phyloP scores from a whole-genome alignment of 2,329 filamentous ascomycete species.

The Mycosphaerella sp. region DNA sequence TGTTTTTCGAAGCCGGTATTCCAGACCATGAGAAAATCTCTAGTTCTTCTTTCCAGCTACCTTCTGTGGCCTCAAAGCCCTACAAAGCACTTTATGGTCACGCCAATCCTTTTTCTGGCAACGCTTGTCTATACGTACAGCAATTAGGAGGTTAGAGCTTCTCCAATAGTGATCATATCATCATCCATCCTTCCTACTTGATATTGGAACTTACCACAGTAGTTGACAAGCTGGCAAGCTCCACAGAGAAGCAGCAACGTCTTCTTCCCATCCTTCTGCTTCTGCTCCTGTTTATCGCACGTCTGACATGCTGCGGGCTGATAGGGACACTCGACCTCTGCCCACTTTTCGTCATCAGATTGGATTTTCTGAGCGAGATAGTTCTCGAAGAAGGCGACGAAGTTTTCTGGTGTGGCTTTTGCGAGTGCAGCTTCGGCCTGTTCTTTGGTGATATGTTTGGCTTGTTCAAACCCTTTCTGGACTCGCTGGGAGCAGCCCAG shows the following conservation, averaged over 20 bases:
- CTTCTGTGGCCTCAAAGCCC: too few species aligned
- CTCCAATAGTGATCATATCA: too few species aligned
- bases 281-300: background rate
- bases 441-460: background rate
- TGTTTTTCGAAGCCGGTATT: too few species aligned
- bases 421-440: background rate
- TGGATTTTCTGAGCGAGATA: background rate
- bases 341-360: background rate
- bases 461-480: too few species aligned
- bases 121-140: too few species aligned
- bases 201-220: slow-evolving; percentile 7
- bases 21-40: too few species aligned
- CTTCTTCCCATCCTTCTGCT: background rate
- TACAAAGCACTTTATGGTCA: too few species aligned
- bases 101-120: too few species aligned
- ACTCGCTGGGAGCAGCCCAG: too few species aligned
- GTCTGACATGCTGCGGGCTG: background rate
- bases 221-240: background rate
- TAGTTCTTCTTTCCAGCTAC: too few species aligned
- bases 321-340: background rate
- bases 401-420: slow-evolving; percentile 1
- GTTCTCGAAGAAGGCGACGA: slow-evolving; percentile 2
- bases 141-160: too few species aligned
- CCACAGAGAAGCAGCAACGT: slow-evolving; percentile 5
- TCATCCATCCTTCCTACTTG: too few species aligned